phyloP scores from a whole-genome alignment of 108 stramenopile genomes.

The Poteriospumella lacustris region DNA sequence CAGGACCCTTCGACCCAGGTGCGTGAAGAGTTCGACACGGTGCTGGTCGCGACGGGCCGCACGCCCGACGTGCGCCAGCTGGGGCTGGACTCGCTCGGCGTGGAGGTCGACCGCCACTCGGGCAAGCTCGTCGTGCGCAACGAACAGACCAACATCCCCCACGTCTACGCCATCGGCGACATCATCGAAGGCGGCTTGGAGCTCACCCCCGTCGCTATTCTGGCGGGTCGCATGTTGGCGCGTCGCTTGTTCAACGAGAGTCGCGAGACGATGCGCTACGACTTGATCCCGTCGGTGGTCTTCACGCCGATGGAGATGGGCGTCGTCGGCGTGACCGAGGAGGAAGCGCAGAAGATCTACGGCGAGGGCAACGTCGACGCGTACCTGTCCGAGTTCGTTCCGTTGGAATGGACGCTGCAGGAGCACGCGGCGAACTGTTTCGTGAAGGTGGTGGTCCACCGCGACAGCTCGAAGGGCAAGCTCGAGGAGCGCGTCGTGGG shows the following conservation, averaged over 20 bases:
- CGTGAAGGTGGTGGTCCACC: conserved; percentile 76
- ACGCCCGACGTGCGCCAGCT: conserved; percentile 70
- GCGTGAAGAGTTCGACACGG: conserved; percentile 53
- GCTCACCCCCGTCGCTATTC: conserved; percentile 94
- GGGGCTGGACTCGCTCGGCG: conserved; percentile 69
- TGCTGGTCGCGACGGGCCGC: conserved; percentile 86
- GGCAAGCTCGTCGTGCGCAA: conserved; percentile 67
- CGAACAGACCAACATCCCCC: conserved; percentile 79
- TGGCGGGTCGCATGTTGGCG: conserved; percentile 78
- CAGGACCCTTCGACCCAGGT: too few species aligned
- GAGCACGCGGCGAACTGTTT: conserved; percentile 62
- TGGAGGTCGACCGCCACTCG: conserved; percentile 65
- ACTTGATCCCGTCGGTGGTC: conserved; percentile 85
- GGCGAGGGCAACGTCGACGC: conserved; percentile 77
- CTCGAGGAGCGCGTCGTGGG: conserved; percentile 68
- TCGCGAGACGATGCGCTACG: conserved; percentile 78
- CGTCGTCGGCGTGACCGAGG: conserved; percentile 85
- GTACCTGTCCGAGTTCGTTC: conserved; percentile 83
- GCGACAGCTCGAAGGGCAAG: conserved; percentile 35
- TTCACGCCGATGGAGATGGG: conserved; percentile 96
- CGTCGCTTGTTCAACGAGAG: conserved; percentile 82
- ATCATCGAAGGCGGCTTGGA: conserved; percentile 90
- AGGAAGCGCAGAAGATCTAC: conserved; percentile 72
- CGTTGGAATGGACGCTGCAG: conserved; percentile 87
- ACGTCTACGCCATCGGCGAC: conserved; percentile 96